Evolutionary conservation across 352 stramenopile genomes (phyloP).

Genomic region (Pythium dissimile): DNA sequence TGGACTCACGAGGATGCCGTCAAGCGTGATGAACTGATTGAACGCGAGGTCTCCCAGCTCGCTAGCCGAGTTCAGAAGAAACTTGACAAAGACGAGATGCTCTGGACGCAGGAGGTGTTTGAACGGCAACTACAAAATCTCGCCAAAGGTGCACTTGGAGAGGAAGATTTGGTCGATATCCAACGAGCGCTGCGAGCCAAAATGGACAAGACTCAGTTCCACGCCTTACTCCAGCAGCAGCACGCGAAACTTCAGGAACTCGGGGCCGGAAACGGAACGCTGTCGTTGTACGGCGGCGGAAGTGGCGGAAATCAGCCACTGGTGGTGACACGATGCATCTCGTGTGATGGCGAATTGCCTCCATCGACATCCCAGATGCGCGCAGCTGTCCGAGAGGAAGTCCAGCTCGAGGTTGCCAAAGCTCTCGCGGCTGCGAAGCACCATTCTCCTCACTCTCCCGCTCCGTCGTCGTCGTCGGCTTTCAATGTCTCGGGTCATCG

Average conservation of each 20-base stretch:
- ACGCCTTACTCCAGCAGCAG: conserved; percentile 47
- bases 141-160: conserved; percentile 57
- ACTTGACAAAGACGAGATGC: conserved; percentile 69
- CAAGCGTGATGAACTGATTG: conserved; percentile 47
- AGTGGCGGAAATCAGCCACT: conserved; percentile 25
- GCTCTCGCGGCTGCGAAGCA: conserved; percentile 31
- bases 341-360: conserved; percentile 55
- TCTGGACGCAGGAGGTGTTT: conserved; percentile 72
- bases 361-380: conserved; percentile 64
- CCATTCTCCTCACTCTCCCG: neutral
- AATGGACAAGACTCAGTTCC: conserved; percentile 58
- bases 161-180: conserved; percentile 60
- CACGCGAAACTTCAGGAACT: conserved; percentile 25
- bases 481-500: conserved; percentile 64
- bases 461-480: conserved; percentile 4
- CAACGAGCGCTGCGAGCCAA: conserved; percentile 52
- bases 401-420: conserved; percentile 60
- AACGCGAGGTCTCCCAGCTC: conserved; percentile 58
- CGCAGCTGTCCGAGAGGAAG: conserved; percentile 51
- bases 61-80: conserved; percentile 68
- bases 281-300: conserved; percentile 8
- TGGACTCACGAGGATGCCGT: conserved; percentile 34
- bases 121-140: conserved; percentile 64
- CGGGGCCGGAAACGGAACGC: conserved; percentile 11
- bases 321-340: conserved; percentile 60